Evolutionary conservation across 2,329 filamentous ascomycete species (phyloP).

Genomic region (Ascocoryne sarcoides): DNA sequence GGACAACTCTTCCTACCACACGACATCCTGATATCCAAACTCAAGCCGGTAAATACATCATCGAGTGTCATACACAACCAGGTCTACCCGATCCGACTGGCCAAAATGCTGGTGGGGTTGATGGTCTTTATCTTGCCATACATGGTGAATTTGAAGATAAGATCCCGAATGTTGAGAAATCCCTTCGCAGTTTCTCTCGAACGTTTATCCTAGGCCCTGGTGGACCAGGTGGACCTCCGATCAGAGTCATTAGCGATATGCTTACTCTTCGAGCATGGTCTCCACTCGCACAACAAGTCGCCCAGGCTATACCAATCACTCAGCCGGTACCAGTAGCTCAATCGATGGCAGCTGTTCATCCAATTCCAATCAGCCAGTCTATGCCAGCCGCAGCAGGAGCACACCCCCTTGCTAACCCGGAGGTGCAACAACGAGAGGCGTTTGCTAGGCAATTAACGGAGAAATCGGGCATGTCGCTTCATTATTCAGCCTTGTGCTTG

Average conservation of each 20-base stretch:
- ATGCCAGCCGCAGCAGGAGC: constrained; percentile 9
- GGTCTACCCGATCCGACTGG: constrained; percentile 62
- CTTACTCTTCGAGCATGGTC: constrained; percentile 62
- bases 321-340: background rate
- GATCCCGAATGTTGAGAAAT: constrained; percentile 43
- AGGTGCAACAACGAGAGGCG: constrained; percentile 43
- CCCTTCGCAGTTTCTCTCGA: constrained; percentile 70
- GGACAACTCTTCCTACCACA: constrained; percentile 63
- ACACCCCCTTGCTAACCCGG: constrained; percentile 17
- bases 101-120: constrained; percentile 56
- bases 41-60: constrained; percentile 65
- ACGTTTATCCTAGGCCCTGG: constrained; percentile 74
- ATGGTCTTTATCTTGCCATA: constrained; percentile 69
- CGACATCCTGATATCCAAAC: constrained; percentile 63
- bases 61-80: constrained; percentile 70
- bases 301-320: background rate
- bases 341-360: constrained; percentile 1
- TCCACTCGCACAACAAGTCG: constrained; percentile 32
- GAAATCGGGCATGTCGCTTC: constrained; percentile 69
- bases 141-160: constrained; percentile 79
- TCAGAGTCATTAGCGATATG: constrained; percentile 75
- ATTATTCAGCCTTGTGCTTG: constrained; percentile 76
- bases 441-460: constrained; percentile 68
- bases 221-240: constrained; percentile 42
- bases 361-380: background rate